These are phyloP conservation scores for Sporothrix euskadiensis DNA, from an alignment of 2,329 filamentous ascomycete genomes.

Conservation along the genomic window DNA sequence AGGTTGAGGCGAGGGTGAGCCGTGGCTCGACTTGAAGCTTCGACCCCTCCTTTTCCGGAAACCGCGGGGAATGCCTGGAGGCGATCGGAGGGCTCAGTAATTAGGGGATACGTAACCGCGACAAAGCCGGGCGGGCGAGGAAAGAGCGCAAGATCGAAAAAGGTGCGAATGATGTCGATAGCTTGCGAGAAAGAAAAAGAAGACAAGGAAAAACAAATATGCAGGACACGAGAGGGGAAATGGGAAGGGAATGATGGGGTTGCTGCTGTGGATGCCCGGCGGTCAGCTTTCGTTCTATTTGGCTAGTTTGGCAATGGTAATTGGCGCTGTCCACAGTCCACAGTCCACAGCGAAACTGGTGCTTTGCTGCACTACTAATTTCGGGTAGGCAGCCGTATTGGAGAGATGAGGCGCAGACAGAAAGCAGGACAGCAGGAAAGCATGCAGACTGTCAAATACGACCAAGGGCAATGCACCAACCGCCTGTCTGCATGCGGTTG, in stretches of 20 bases:
- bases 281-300: constrained; percentile 16
- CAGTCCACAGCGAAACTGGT: background rate
- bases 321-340: background rate
- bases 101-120: constrained; percentile 10
- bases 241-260: constrained; percentile 2
- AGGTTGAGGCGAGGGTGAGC: constrained; percentile 1
- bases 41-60: constrained; percentile 34
- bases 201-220: background rate
- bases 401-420: constrained; percentile 20
- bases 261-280: constrained; percentile 25
- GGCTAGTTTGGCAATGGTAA: background rate
- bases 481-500: constrained; percentile 1
- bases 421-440: background rate
- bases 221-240: background rate
- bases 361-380: constrained; percentile 21
- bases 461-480: constrained; percentile 21
- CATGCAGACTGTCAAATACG: background rate
- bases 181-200: background rate
- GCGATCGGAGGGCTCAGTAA: constrained; percentile 14
- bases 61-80: constrained; percentile 30
- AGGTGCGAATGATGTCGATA: background rate
- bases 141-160: background rate
- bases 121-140: constrained; percentile 18
- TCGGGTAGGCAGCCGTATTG: constrained; percentile 28
- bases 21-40: constrained; percentile 30